Base-by-base conservation (phyloP, 805 yeast genomes). In the Starmerella stellata region DNA sequence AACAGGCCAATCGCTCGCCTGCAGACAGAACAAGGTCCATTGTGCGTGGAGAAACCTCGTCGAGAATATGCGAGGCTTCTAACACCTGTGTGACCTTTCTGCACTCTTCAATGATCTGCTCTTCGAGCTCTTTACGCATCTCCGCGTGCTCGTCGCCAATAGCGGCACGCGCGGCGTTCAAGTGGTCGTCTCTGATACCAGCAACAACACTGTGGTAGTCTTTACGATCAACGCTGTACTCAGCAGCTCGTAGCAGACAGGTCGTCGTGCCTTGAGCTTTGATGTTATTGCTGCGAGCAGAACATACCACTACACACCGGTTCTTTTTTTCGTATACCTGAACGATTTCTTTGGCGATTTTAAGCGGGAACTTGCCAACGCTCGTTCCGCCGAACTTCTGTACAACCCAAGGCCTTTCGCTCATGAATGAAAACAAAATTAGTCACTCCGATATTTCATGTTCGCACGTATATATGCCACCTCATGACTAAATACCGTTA, bases 341-440 rank as follows among this genome's bases (percentile, higher is more conserved):
- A 35, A 90, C 79, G 36, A 90, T 82, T 47, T 82, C 80, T 43
- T 78, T 78, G 21, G 82, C 83, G 39, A 90, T 90, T 47, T 76
- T 70, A 37, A 69, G 74, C 8, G 95, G 80, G 58, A 90, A 85
- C 57, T 90, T 90, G 18, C 98, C 98, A 24, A 90, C 95, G 35
- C 90, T 75, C 14, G 98, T 90, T 38, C 98, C 98, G 36, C 98
- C 98, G 53, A 81, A 90, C 59, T 90, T 90, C 58, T 90, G 98
- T 5, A 90, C 78, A 3, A 78, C 58, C 85, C 87, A 77, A 15
- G 36, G 59, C 29, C 50, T 52, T n/a, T 21, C 15, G 5, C 9
- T 39, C 29, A 30, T 23, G 33, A 36, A 15, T n/a, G n/a, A 23
- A 21, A n/a, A 32, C 33, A 21, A 19, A 32, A 28, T 35, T 39